Conservation (phyloP, 2,329 filamentous ascomycete species). For the Talaromyces atroroseus region DNA sequence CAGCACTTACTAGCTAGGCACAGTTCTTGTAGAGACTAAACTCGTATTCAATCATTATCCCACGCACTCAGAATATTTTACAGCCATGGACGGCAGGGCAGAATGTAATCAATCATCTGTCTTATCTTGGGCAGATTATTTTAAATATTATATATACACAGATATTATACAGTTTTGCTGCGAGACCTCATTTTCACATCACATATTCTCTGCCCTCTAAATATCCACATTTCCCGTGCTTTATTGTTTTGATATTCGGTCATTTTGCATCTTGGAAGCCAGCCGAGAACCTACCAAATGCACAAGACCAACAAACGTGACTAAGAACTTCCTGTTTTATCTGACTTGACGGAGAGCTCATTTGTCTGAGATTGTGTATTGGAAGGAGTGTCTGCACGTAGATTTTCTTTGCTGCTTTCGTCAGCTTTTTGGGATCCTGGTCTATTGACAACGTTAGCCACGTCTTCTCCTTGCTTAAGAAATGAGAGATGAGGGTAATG, state of each 20-base stretch:
- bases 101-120: too few relatives aligned
- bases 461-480: not conserved
- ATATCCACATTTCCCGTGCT: not conserved
- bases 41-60: too few relatives aligned
- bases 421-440: not conserved
- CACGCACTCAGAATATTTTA: too few relatives aligned
- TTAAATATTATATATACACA: not conserved
- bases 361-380: not conserved
- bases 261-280: not conserved
- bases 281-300: conserved; percentile 2
- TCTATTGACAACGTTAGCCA: not conserved
- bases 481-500: not conserved
- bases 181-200: not conserved
- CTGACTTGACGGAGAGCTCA: conserved; percentile 8
- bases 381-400: not conserved
- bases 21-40: too few relatives aligned
- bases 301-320: conserved; percentile 15
- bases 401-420: not conserved
- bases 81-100: too few relatives aligned
- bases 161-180: not conserved
- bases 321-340: conserved; percentile 16
- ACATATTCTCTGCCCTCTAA: not conserved
- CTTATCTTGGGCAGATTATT: too few relatives aligned
- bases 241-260: not conserved
- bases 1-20: too few relatives aligned